Percentiles rank a stretch among this genome's conserved stretches.
These are phyloP conservation scores for Suillus ampliporus DNA, from an alignment of 768 basidiomycete species.

Conservation along the genomic window DNA sequence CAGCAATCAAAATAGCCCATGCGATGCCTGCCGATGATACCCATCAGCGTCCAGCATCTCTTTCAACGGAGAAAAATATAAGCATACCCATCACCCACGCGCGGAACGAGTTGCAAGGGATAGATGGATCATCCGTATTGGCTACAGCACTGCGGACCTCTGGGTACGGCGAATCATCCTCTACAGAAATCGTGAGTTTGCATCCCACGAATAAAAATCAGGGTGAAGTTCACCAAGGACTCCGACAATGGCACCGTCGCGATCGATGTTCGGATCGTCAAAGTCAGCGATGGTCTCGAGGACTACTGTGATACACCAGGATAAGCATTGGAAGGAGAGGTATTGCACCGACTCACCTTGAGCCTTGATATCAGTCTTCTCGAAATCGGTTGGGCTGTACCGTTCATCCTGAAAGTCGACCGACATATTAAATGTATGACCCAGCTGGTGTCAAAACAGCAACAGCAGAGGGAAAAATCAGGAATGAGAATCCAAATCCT, in stretches of 20 bases:
- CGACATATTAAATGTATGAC: conserved; percentile 21
- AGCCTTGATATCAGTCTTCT: conserved; percentile 20
- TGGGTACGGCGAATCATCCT: conserved; percentile 85
- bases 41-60: background rate
- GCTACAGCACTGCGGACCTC: conserved; percentile 81
- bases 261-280: conserved; percentile 45
- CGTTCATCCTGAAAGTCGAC: conserved; percentile 4
- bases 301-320: conserved; percentile 9
- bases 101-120: conserved; percentile 64
- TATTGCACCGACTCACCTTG: conserved; percentile 8
- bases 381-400: conserved; percentile 14
- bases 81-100: conserved; percentile 59
- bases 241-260: conserved; percentile 19
- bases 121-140: conserved; percentile 70
- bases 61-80: conserved; percentile 17
- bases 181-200: conserved; percentile 33
- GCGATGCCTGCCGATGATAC: conserved; percentile 32
- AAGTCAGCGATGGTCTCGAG: conserved; percentile 26
- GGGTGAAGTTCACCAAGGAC: conserved; percentile 20
- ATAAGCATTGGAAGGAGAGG: background rate
- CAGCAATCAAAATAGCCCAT: conserved; percentile 66
- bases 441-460: background rate
- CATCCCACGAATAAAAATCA: background rate
- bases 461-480: background rate
- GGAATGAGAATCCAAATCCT: background rate